Percentiles rank a stretch among this genome's conserved stretches.
Conservation (phyloP, 2,329 filamentous ascomycete genomes). For the Fusarium sterilihyphosum region DNA sequence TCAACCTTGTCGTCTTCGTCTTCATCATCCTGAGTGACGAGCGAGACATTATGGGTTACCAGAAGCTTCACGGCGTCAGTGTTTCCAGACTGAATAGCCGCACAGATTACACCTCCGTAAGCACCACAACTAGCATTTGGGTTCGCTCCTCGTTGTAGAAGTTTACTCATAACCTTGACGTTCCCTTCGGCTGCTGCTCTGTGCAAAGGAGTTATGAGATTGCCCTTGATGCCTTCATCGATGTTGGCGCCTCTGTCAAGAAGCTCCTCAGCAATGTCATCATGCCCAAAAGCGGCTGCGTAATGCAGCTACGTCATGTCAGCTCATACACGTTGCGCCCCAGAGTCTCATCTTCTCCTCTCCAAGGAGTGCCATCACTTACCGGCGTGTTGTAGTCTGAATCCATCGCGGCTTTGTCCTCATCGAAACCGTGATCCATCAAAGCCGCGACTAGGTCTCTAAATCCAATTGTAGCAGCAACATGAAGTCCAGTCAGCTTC, state of each 20-base stretch:
- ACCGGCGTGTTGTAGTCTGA: slow-evolving; percentile 48
- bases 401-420: slow-evolving; percentile 48
- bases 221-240: slow-evolving; percentile 46
- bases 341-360: neutral
- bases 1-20: neutral
- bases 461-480: slow-evolving; percentile 53
- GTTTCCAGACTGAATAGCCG: slow-evolving; percentile 55
- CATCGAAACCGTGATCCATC: slow-evolving; percentile 50
- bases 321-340: neutral
- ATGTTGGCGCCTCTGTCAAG: slow-evolving; percentile 17
- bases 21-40: slow-evolving; percentile 42
- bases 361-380: slow-evolving; percentile 13
- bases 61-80: slow-evolving; percentile 52
- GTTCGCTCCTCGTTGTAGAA: slow-evolving; percentile 51
- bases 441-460: slow-evolving; percentile 50
- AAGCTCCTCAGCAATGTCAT: slow-evolving; percentile 22
- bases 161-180: slow-evolving; percentile 53
- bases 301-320: slow-evolving; percentile 12
- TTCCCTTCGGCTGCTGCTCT: slow-evolving; percentile 53
- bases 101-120: slow-evolving; percentile 51
- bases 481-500: slow-evolving; percentile 50
- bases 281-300: slow-evolving; percentile 19
- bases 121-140: slow-evolving; percentile 46
- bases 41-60: slow-evolving; percentile 50
- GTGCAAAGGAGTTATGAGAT: slow-evolving; percentile 50